Evolutionary conservation across 2,329 filamentous ascomycete species (phyloP), one percentile per base, ranked within the genome.

Genomic region (Clonostachys rosea): DNA sequence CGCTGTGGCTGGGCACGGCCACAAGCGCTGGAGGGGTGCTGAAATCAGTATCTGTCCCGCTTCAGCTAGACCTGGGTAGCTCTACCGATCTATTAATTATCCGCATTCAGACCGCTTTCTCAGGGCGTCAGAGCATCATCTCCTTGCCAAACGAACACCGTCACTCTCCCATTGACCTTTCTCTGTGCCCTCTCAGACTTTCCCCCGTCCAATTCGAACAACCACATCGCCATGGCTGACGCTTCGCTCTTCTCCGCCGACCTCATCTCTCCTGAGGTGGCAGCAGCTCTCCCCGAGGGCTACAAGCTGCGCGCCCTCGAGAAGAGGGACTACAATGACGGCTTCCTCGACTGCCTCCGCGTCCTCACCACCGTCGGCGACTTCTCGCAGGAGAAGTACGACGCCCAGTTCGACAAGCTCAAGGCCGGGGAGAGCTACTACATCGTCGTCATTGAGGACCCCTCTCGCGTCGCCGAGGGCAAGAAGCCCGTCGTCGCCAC

Each of bases 361-460:
- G 91, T 96, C 36, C 76, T 99, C 59, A 97, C 94, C 3, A 94
- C 89, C 8, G 92, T 97, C 20, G 94, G 94, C 53, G 90, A 96
- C 51, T 86, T 96, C 56, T 79, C 76, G 43, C 79, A 87, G 63
- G 79, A 82, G 50, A 77, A 82, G 50, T 97, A 92, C 75, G 78
- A 83, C 57, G 76, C 86, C 62, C 84, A 90, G 49, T 97, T 89
- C 69, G 82, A 91, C 54, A 91, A 86, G 79, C 91, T 96, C 74
- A 73, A 77, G 41, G 73, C 75, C 44, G 83, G 86, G 58, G 83
- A 83, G 51, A 86, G 84, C 50, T 96, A 97, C 74, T 96, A 89
- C 66, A 76, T 96, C 49, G 74, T 97, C 34, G 88, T 92, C 51
- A 86, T 97, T 46, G 85, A 90, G 61, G 88, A 97, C 63, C 81